These are phyloP conservation scores for Truncatella angustata DNA, from an alignment of 2,329 filamentous ascomycete genomes.

Conservation along the genomic window DNA sequence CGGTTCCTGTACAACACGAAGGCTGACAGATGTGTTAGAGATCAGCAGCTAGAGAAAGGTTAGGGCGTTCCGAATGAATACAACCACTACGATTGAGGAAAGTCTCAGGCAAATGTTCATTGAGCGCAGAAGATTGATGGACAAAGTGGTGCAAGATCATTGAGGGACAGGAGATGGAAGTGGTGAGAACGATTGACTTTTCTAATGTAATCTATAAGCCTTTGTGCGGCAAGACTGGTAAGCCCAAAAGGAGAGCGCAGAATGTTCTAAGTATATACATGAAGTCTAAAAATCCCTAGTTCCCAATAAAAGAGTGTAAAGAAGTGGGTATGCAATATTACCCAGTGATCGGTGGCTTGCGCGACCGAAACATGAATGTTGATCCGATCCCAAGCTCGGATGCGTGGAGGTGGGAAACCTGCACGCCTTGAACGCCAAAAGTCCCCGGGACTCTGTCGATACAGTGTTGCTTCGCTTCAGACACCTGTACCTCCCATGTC, in stretches of 20 bases:
- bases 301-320: neutral
- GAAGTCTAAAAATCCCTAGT: neutral
- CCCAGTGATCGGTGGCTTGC: neutral
- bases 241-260: neutral
- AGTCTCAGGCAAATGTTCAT: too few species aligned
- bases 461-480: neutral
- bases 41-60: too few species aligned
- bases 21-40: too few species aligned
- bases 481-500: constrained; percentile 1
- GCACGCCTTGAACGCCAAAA: neutral
- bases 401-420: neutral
- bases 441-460: neutral
- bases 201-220: neutral
- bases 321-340: neutral
- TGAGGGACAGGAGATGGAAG: too few species aligned
- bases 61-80: too few species aligned
- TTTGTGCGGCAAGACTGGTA: neutral
- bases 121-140: too few species aligned
- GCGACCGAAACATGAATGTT: neutral
- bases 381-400: neutral
- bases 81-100: too few species aligned
- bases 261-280: neutral
- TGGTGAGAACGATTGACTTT: neutral
- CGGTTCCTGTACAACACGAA: too few species aligned
- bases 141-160: too few species aligned